Evolutionary conservation across 2,329 filamentous ascomycete genomes (phyloP).

Genomic region (Claviceps maximensis): DNA sequence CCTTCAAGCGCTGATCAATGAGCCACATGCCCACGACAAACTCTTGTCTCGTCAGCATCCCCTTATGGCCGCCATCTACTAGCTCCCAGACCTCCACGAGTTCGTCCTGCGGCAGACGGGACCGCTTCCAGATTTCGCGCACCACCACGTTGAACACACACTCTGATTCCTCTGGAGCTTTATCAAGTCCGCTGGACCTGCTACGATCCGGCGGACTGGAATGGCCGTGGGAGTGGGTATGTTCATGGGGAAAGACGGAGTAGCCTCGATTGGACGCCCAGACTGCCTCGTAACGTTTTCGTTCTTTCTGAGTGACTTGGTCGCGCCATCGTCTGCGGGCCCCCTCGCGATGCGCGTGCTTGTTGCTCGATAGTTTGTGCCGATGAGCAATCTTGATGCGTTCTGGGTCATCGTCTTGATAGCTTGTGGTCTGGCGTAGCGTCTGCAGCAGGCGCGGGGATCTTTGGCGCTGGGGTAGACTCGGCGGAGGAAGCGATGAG

Average conservation of each 20-base stretch:
- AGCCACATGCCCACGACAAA: constrained; percentile 79
- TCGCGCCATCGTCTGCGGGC: constrained; percentile 66
- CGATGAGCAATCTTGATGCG: constrained; percentile 32
- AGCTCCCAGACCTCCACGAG: constrained; percentile 67
- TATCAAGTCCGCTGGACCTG: constrained; percentile 7
- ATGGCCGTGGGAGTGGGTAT: constrained; percentile 9
- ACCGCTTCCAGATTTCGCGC: constrained; percentile 62
- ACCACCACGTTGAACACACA: constrained; percentile 55
- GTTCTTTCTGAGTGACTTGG: constrained; percentile 54
- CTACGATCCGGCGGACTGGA: constrained; percentile 5
- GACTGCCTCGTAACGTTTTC: constrained; percentile 71
- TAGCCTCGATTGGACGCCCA: constrained; percentile 68
- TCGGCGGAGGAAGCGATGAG: constrained; percentile 20
- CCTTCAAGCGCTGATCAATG: constrained; percentile 67
- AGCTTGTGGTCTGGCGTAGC: constrained; percentile 41
- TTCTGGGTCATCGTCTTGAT: constrained; percentile 40
- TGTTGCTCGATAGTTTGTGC: constrained; percentile 39
- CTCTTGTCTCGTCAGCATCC: constrained; percentile 50
- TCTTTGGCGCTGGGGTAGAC: constrained; percentile 28
- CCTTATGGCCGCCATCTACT: constrained; percentile 44
- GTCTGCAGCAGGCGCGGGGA: constrained; percentile 50
- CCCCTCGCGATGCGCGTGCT: constrained; percentile 66
- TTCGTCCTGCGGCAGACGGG: constrained; percentile 52
- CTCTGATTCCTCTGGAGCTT: constrained; percentile 22
- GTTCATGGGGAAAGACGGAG: constrained; percentile 18